Evolutionary conservation across 345 rosid species (phyloP), one percentile per base, ranked within the genome.

Genomic region (Raphanus raphanistrum): DNA sequence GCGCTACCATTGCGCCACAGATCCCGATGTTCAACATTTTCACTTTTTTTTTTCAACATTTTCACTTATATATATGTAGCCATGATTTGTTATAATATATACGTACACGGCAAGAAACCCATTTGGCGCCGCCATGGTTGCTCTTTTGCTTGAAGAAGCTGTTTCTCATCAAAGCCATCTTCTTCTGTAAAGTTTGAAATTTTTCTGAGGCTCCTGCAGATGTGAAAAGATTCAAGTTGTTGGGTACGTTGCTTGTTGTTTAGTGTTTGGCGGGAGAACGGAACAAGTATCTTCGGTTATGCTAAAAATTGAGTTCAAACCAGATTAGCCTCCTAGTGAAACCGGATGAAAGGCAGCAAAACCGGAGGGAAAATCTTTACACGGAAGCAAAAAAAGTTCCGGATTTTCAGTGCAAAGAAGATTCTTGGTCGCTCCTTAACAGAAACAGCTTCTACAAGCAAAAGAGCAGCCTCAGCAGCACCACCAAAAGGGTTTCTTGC

Each of bases 401-500:
- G 70, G 79, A 52, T 2, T 1, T 83, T 87, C 26, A 60, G 17
- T 28, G 36, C 64, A 28, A 60, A 60, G 64, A 60, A 60, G 64
- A 60, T 60, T 28, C 64, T 60, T 28, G 36, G 33, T 4, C 63
- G 6, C 2, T 57, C 62, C 1, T n/a, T 57, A 1, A 0, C 61
- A 21, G 61, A 96, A 92, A 90, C 28, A 61, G 8, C 33, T 8
- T 41, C 48, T 13, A 71, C 8, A 5, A 67, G 50, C 67, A 67
- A 75, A 57, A 27, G 45, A 3, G 16, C 28, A 74, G 28, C 28
- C 25, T 52, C 68, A 0, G 52, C 81, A 0, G 74, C 84, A 1
- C 92, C 92, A n/a, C 88, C 82, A 0, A 89, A 83, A 65, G 89
- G 88, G n/a, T 80, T 79, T 71, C 41, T 86, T 66, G 88, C 81